Percentiles rank a stretch among this genome's conserved stretches.
Evolutionary conservation across 306 rosid species (phyloP).

Genomic region (Hippophae tibetana): DNA sequence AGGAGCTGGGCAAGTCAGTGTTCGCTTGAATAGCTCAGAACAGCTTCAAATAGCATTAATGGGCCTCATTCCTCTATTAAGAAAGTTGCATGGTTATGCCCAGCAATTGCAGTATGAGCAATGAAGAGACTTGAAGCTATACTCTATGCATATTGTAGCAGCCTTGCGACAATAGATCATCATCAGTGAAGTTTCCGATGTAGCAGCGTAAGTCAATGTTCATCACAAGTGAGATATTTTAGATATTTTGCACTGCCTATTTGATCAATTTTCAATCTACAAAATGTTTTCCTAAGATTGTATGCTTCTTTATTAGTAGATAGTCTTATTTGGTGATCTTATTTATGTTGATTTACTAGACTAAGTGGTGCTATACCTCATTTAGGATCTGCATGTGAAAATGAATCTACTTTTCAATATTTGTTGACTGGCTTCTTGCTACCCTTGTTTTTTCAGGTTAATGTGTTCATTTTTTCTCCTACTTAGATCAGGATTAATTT

Average conservation of each 20-base stretch:
- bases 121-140: constrained; percentile 29
- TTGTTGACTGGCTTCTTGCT: constrained; percentile 5
- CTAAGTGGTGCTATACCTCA: constrained; percentile 28
- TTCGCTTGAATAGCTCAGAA: constrained; percentile 85
- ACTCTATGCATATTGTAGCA: constrained; percentile 14
- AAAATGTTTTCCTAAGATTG: constrained; percentile 22
- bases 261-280: constrained; percentile 22
- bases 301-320: constrained; percentile 31
- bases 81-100: constrained; percentile 42
- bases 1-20: constrained; percentile 85
- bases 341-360: constrained; percentile 35
- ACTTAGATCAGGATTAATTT: too few species aligned
- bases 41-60: constrained; percentile 79
- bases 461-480: too few species aligned
- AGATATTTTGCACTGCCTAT: constrained; percentile 19
- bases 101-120: constrained; percentile 58
- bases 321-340: constrained; percentile 34
- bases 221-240: constrained; percentile 27
- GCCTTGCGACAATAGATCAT: constrained; percentile 32
- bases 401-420: constrained; percentile 11
- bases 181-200: constrained; percentile 1
- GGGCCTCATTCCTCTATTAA: constrained; percentile 60
- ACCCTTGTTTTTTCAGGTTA: neutral
- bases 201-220: constrained; percentile 25
- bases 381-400: constrained; percentile 21